Evolutionary conservation across 2,329 filamentous ascomycete species (phyloP), one percentile per base, ranked within the genome.

Genomic region (Pyrenophora seminiperda): DNA sequence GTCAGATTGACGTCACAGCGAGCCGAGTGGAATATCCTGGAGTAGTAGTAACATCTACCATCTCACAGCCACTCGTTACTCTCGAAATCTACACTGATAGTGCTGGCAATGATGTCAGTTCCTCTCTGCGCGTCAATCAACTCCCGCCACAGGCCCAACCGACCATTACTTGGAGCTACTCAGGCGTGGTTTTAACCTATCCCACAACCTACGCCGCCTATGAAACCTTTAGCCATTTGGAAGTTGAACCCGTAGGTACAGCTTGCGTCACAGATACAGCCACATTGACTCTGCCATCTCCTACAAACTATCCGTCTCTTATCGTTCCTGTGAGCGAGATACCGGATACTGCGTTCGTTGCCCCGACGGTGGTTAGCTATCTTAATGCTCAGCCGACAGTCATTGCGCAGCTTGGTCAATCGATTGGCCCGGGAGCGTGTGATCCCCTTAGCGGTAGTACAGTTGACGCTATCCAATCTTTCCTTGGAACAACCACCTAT

Each of bases 201-300:
- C 70, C 70, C 1, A 73, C 70, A 1, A 51, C 51, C 0, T 73
- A 73, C 40, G 58, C 62, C 5, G 65, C 59, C 1, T 73, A 73
- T 27, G 53, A 47, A 9, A 62, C 62, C 1, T 72, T 72, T 41
- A 70, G 58, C 17, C 61, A 66, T 18, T 39, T 69, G 4, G 53
- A 54, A 5, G 62, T 70, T 5, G 53, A 54, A 7, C 47, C 67
- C 1, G 17, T 69, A 5, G 54, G 43, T 0, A 54, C 61, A 17
- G 53, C 31, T 15, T 73, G 71, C 37, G 27, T 53, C 2, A 65
- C 36, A n/a, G 30, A 44, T 1, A 65, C 47, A 0, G 22, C 54
- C 0, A 58, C 42, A 1, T 41, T 73, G 20, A 34, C 41, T 1
- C 41, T 72, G 4, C 63, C 69, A 2, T 43, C 58, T 1, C 66